phyloP scores from a whole-genome alignment of 345 rosid genomes.

The Limnanthes douglasii region DNA sequence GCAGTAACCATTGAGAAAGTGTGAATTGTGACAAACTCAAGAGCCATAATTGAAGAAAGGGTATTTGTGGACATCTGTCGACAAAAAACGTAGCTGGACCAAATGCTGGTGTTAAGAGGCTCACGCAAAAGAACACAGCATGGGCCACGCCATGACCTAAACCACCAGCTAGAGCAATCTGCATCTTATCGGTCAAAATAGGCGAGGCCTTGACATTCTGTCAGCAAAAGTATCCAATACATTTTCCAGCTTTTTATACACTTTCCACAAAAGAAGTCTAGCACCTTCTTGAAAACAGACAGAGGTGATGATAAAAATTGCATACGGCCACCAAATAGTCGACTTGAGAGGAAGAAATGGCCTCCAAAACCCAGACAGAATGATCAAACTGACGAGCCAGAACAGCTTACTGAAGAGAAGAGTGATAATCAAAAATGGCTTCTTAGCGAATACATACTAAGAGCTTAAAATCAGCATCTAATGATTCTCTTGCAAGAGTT shows the following conservation, averaged over 20 bases:
- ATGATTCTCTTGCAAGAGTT: conserved; percentile 36
- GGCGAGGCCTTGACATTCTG: conserved; percentile 68
- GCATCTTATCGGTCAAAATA: conserved; percentile 86
- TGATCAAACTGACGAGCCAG: conserved; percentile 81
- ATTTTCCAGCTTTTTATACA: conserved; percentile 75
- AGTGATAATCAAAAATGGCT: conserved; percentile 85
- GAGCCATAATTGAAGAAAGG: conserved; percentile 81
- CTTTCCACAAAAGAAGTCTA: conserved; percentile 76
- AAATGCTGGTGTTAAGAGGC: conserved; percentile 88
- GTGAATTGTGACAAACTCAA: conserved; percentile 82
- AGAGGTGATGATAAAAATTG: conserved; percentile 59
- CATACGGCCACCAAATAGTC: conserved; percentile 64
- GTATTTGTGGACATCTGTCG: conserved; percentile 62
- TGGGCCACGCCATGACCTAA: conserved; percentile 98
- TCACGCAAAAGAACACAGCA: conserved; percentile 91
- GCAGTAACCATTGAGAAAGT: conserved; percentile 97
- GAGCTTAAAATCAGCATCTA: no score
- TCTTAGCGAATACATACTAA: no score
- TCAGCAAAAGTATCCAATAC: conserved; percentile 91
- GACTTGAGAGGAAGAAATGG: conserved; percentile 80
- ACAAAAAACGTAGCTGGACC: conserved; percentile 89
- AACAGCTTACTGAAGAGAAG: conserved; percentile 87
- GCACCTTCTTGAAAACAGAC: conserved; percentile 85
- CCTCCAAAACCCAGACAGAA: conserved; percentile 82
- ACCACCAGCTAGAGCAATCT: conserved; percentile 96